phyloP scores from a whole-genome alignment of 495 filamentous ascomycete genomes.

The Hypoxylon lienhwacheense region DNA sequence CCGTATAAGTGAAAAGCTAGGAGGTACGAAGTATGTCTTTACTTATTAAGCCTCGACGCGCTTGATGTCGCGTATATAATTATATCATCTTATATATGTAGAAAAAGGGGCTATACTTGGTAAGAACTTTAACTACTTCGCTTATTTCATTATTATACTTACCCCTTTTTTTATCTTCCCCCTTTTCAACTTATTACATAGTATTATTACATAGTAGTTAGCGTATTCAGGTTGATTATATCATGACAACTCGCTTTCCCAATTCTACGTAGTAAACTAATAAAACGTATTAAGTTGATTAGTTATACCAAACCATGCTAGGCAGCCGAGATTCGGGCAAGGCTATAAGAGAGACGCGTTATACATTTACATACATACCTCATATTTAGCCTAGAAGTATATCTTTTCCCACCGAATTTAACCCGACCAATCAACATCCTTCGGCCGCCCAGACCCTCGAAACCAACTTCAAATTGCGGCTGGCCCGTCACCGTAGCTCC shows the following conservation, averaged over 20 bases:
- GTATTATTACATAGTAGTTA: too few relatives aligned
- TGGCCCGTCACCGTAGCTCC: slow-evolving; percentile 23
- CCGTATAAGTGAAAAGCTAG: too few relatives aligned
- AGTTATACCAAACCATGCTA: slow-evolving; percentile 12
- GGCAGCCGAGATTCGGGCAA: slow-evolving; percentile 32
- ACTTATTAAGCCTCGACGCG: background rate
- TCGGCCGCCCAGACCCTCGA: slow-evolving; percentile 4
- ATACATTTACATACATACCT: slow-evolving; percentile 32
- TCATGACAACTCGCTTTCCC: background rate
- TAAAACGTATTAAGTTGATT: slow-evolving; percentile 14
- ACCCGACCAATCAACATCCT: slow-evolving; percentile 37
- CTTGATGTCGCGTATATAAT: background rate
- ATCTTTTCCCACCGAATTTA: slow-evolving; percentile 35
- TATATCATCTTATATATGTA: background rate
- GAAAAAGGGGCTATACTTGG: background rate
- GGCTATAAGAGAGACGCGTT: slow-evolving; percentile 32
- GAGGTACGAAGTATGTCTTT: background rate
- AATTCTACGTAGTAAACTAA: background rate
- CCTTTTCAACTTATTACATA: too few relatives aligned
- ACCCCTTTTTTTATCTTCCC: too few relatives aligned
- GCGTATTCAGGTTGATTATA: too few relatives aligned
- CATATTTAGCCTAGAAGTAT: slow-evolving; percentile 42
- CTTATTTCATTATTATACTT: too few relatives aligned
- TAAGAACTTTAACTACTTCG: too few relatives aligned
- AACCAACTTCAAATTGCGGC: slow-evolving; percentile 26